Evolutionary conservation across 2,329 filamentous ascomycete species (phyloP).

Genomic region (Penicillium aurantiogriseum): DNA sequence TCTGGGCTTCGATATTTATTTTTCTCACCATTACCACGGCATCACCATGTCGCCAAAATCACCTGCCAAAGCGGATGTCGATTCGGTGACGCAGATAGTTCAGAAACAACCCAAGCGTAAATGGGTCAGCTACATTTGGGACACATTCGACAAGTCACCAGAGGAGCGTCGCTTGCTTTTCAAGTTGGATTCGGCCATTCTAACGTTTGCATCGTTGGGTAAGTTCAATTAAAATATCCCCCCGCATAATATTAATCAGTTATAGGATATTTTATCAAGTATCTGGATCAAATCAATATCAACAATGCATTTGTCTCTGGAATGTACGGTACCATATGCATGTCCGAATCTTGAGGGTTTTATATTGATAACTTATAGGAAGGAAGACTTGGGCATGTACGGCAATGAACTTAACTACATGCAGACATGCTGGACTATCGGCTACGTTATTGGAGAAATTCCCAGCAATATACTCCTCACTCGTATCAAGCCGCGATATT

Average conservation of each 20-base stretch:
- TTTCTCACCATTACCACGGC: not conserved
- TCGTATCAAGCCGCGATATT: slow-evolving; percentile 47
- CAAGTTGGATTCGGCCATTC: slow-evolving; percentile 50
- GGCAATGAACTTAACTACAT: slow-evolving; percentile 58
- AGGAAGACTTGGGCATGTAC: slow-evolving; percentile 54
- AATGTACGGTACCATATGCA: slow-evolving; percentile 35
- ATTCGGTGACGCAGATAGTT: slow-evolving; percentile 12
- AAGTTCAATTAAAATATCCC: slow-evolving; percentile 1
- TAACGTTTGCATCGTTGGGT: slow-evolving; percentile 50
- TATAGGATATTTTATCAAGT: slow-evolving; percentile 52
- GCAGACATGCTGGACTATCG: slow-evolving; percentile 58
- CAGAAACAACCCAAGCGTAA: slow-evolving; percentile 35
- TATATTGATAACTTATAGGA: slow-evolving; percentile 33
- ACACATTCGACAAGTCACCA: slow-evolving; percentile 52
- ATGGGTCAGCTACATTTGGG: slow-evolving; percentile 54
- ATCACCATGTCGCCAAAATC: slow-evolving; percentile 20
- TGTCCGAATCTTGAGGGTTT: not conserved
- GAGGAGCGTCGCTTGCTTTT: slow-evolving; percentile 51
- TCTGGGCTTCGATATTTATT: not conserved
- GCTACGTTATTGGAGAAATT: slow-evolving; percentile 57
- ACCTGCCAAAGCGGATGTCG: slow-evolving; percentile 15
- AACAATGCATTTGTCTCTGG: slow-evolving; percentile 50
- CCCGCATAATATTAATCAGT: not conserved
- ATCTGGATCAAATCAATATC: slow-evolving; percentile 48
- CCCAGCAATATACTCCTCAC: slow-evolving; percentile 54